Percentiles rank a stretch among this genome's conserved stretches.
Conservation (phyloP, 2,329 filamentous ascomycete genomes). For the Endothia cerciana region DNA sequence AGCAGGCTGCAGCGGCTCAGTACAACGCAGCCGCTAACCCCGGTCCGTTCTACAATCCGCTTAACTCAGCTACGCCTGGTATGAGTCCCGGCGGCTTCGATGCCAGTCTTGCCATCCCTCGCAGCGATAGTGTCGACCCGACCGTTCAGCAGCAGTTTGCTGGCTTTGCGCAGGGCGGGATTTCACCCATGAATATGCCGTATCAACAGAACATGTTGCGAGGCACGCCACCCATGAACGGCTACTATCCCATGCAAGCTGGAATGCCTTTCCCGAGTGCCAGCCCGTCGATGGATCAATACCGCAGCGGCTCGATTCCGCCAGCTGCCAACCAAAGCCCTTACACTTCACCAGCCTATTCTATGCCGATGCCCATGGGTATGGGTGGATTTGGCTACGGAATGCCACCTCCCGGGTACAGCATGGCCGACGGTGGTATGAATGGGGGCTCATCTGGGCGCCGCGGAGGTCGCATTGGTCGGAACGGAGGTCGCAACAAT, state of each 20-base stretch:
- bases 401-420: constrained; percentile 26
- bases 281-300: constrained; percentile 58
- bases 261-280: constrained; percentile 57
- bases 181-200: constrained; percentile 56
- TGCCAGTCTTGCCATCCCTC: constrained; percentile 53
- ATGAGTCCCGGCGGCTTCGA: constrained; percentile 49
- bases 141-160: constrained; percentile 53
- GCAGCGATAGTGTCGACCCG: constrained; percentile 57
- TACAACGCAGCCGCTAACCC: constrained; percentile 43
- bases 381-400: constrained; percentile 52
- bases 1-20: constrained; percentile 37
- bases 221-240: constrained; percentile 57
- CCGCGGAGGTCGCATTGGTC: constrained; percentile 27
- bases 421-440: constrained; percentile 26
- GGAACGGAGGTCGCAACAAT: constrained; percentile 26
- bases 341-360: constrained; percentile 56
- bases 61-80: constrained; percentile 46
- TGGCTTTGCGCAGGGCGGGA: constrained; percentile 51
- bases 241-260: constrained; percentile 62
- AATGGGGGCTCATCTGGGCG: constrained; percentile 25
- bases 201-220: constrained; percentile 65
- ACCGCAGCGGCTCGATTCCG: constrained; percentile 58
- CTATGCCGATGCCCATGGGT: constrained; percentile 42
- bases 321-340: constrained; percentile 48
- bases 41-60: constrained; percentile 58